Base-by-base conservation (phyloP, 176 grass and related monocot species). In the Cocos nucifera region DNA sequence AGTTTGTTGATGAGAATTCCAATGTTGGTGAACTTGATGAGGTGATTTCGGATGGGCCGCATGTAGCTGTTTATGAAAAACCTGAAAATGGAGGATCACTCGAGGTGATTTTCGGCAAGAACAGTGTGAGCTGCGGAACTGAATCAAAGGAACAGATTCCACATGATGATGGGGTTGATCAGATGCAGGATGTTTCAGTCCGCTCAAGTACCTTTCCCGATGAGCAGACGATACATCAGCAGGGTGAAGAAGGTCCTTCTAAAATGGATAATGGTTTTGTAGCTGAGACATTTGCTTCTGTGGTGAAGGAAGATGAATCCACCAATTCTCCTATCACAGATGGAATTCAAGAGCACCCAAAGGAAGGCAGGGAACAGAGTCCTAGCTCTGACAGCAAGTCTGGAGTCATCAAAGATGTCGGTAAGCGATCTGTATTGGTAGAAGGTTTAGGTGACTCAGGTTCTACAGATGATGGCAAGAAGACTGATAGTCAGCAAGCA, bases 391-490 rank as follows among this genome's bases (percentile, higher is more conserved):
- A 58, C 15, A 2, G 22, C 35, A 44, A 44, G 35, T 14, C 35
- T 44, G 10, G 35, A 3, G 10, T 44, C 14, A 14, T 44, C 32
- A 70, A 21, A 50, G 61, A 57, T 14, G 73, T 14, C 0, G 35
- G 35, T 3, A 44, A 14, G 35, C 35, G 88, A 53, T 50, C 78
- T 76, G 69, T 87, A 35, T 15, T 79, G 14, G 65, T 85, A 0
- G 87, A 91, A 69, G 84, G 80, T 54, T 22, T 84, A 69, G 69
- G 68, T 77, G 81, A 57, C 5, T 71, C 64, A 18, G 83, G 54
- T 62, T 84, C 78, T 19, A 67, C 64, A 20, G 69, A 62, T 69
- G 73, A 87, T 67, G 86, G 85, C 53, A 71, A 77, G 56, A 82
- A 68, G 15, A 58, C 56, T 61, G 53, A 51, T 39, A 73, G 21